Evolutionary conservation across 768 basidiomycete species (phyloP), one percentile per base, ranked within the genome.

Genomic region (Pleurotus salmoneostramineus): DNA sequence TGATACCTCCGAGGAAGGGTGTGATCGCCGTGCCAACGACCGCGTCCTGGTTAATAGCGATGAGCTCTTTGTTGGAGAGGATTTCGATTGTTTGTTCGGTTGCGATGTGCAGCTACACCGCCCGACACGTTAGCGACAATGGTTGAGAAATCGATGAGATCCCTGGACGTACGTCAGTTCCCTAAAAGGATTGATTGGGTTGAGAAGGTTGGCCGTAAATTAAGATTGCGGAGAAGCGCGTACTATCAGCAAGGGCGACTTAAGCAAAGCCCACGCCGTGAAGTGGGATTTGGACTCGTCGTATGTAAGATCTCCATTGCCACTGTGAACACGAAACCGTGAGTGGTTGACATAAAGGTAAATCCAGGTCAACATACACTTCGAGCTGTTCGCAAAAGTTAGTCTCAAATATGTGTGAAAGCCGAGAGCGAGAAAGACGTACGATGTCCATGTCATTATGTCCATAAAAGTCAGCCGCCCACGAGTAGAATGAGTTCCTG

Each of bases 371-470:
- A 3, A 27, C 21, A 27, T 55, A 55, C 52, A 55, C 40, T 55
- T 55, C 52, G 5, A 55, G 52, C 52, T 55, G 21, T 27, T 1
- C 21, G 21, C 21, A n/a, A n/a, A n/a, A n/a, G 21, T 27, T 1
- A 27, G 21, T 27, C 3, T 27, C 21, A 27, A 3, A 27, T 27
- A 27, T 27, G 21, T 3, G 21, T 27, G 37, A 14, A 7, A 27
- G 21, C 21, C 21, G 3, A 27, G 21, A 27, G 21, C 21, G 21
- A 27, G 35, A 27, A n/a, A 27, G 1, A 64, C 71, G 12, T 56
- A 87, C 84, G 64, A 88, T 88, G 64, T 88, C 86, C 71, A 88
- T 72, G 59, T 88, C 87, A 57, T 88, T 88, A 56, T 79, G 82
- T 5, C 85, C 85, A 50, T 76, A 84, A 64, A 87, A 88, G 65